These are phyloP conservation scores for Platanthera zijinensis DNA, from an alignment of 106 monocot genomes.

Conservation along the genomic window DNA sequence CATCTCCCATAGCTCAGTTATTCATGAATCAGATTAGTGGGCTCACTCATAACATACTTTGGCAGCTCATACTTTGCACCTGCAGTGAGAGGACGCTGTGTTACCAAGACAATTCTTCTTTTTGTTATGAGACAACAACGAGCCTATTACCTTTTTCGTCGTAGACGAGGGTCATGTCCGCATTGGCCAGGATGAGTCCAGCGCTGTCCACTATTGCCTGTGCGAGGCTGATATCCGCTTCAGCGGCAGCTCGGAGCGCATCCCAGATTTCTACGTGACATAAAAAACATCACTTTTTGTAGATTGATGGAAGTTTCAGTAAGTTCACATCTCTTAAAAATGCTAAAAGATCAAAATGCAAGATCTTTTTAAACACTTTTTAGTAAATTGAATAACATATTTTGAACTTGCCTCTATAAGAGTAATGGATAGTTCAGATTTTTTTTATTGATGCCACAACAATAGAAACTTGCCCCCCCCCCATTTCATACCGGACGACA, in stretches of 20 bases:
- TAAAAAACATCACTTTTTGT: background rate
- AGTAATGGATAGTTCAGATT: too few relatives aligned
- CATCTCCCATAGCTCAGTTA: constrained; percentile 1
- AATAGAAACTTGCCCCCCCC: too few relatives aligned
- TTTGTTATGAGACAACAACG: background rate
- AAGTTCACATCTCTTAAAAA: too few relatives aligned
- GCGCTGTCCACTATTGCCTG: constrained; percentile 60
- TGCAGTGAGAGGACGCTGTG: constrained; percentile 5
- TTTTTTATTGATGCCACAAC: too few relatives aligned
- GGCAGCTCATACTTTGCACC: constrained; percentile 76
- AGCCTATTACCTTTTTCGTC: constrained; percentile 46
- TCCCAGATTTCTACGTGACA: constrained; percentile 53
- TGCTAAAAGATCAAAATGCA: too few relatives aligned
- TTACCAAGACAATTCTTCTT: background rate
- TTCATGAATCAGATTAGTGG: constrained; percentile 52
- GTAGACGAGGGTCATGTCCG: constrained; percentile 55
- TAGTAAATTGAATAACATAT: too few relatives aligned
- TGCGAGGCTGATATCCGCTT: constrained; percentile 47
- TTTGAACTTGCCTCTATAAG: too few relatives aligned
- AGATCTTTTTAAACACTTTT: too few relatives aligned
- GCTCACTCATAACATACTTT: constrained; percentile 56
- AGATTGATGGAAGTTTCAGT: background rate
- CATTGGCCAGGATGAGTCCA: constrained; percentile 39
- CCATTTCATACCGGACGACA: too few relatives aligned
- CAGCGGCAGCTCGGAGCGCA: constrained; percentile 52